Base-by-base conservation (phyloP, 2,329 filamentous ascomycete species). In the Anisogramma anomala region DNA sequence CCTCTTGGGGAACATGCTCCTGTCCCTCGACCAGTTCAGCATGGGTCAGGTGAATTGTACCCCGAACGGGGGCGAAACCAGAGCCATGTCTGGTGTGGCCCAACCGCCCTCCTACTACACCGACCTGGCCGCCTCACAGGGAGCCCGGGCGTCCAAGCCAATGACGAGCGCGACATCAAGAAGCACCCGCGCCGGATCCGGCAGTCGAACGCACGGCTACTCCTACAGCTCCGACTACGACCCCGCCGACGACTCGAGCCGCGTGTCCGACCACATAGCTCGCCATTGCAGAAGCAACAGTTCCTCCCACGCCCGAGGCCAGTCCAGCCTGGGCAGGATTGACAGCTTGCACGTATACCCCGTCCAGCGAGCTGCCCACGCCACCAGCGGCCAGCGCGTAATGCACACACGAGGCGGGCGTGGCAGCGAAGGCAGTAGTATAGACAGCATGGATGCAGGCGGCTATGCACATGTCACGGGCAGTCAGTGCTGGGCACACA, bases 1-100 rank as follows among this genome's bases (percentile, higher is more conserved):
- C 26, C 79, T 98, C 51, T 86, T 98, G 45, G 83, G 91, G 61
- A 94, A 95, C 61, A 91, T 98, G 82, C 77, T 96, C 46, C 70
- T 91, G 50, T 94, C 88, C 30, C 79, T 98, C 49, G 89, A 94
- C 62, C 83, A 89, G 60, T 78, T 89, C 56, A 80, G 76, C 30
- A 69, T 74, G 51, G 68, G 61, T 33, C 67, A 72, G 50, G 56
- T 63, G 33, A 54, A 53, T 46, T 55, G 58, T 5, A 51, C 56
- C 7, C 50, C 38, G 31, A 25, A 14, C 13, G 33, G 49, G 32
- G 50, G 48, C 32, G 39, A 22, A 13, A 49, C 55, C 28, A 50
- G 53, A 4, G 46, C 55, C 20, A 50, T 54, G 36, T 65, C 41
- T 11, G 45, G 45, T 9, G 44, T 47, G 19, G 45, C 37, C 18